Evolutionary conservation across 345 rosid species (phyloP).

Genomic region (Trapa bicornis): DNA sequence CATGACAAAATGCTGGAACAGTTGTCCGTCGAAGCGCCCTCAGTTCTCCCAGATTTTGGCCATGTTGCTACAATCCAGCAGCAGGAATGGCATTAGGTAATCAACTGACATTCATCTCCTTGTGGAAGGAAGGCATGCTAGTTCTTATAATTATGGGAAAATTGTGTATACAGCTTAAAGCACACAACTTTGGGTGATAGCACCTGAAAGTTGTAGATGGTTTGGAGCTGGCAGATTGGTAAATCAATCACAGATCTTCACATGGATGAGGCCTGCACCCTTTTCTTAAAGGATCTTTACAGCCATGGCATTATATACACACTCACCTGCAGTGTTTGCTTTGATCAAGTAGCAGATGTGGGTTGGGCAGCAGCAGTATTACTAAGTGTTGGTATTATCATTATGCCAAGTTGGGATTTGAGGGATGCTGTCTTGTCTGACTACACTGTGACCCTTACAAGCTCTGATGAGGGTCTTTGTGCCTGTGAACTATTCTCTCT

Average conservation of each 20-base stretch:
- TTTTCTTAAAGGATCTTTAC: not conserved
- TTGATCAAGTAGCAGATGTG: not conserved
- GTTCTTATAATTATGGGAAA: not conserved
- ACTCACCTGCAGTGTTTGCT: not conserved
- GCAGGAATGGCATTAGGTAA: conserved; percentile 33
- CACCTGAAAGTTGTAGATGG: not conserved
- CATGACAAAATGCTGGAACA: conserved; percentile 86
- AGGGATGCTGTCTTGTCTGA: not conserved
- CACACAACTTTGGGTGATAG: not conserved
- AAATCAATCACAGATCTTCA: not conserved
- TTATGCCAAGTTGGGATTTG: not conserved
- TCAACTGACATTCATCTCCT: not conserved
- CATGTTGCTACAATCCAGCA: conserved; percentile 32
- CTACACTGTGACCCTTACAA: no score
- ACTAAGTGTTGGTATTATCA: not conserved
- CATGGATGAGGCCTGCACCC: not conserved
- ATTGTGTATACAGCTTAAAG: not conserved
- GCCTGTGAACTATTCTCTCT: no score
- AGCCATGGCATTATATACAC: not conserved
- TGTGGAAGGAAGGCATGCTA: not conserved
- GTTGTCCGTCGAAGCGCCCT: conserved; percentile 66
- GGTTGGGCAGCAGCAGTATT: not conserved
- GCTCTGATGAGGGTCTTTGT: no score
- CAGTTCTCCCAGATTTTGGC: conserved; percentile 56
- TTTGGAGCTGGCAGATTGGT: not conserved